Evolutionary conservation across 192 early-diverging fungal species (phyloP), one percentile per base, ranked within the genome.

Genomic region (Dissophora globulifera): DNA sequence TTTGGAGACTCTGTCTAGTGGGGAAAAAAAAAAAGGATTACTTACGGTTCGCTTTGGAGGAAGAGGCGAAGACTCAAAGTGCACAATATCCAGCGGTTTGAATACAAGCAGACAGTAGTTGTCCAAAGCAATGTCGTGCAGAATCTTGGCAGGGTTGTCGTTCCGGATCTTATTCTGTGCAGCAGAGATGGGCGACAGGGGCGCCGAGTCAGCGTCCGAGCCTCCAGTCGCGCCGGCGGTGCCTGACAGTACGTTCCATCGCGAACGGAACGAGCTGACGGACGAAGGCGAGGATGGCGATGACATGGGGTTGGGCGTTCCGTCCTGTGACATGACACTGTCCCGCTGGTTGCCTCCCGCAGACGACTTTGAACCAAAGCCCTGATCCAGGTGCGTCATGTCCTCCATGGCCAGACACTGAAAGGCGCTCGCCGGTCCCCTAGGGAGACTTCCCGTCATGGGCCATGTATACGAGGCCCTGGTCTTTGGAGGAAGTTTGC

Each of bases 381-480:
- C n/a, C n/a, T n/a, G 35, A 19, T 55, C 52, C 48, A 74, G 62
- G 15, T 85, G 64, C 30, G 85, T 67, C 69, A 83, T 64, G 23
- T 78, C 82, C 33, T 89, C 86, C 40, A 92, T 63, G 20, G 80
- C 82, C 17, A 83, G 68, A 58, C 90, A 91, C 20, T 82, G 80
- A 58, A 86, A 91, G 3, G 87, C 75, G n/a, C 80, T 59, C 10
- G 83, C 55, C 48, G 72, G 80, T 1, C 74, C 50, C 41, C 78
- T 79, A 10, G 86, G 81, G 3, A 75, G 45, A 31, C 89, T 88
- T 7, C 90, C 89, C 29, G 86, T 50, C 15, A 74, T 66, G 13
- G 91, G 91, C 91, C 91, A 93, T 2, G 92, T 88, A 56, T 84
- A 93, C 0, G 70, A 79, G n/a, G 91, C 91, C 27, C 92, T 74